Base-by-base conservation (phyloP, 2,329 filamentous ascomycete species). In the Claviceps fusiformis region DNA sequence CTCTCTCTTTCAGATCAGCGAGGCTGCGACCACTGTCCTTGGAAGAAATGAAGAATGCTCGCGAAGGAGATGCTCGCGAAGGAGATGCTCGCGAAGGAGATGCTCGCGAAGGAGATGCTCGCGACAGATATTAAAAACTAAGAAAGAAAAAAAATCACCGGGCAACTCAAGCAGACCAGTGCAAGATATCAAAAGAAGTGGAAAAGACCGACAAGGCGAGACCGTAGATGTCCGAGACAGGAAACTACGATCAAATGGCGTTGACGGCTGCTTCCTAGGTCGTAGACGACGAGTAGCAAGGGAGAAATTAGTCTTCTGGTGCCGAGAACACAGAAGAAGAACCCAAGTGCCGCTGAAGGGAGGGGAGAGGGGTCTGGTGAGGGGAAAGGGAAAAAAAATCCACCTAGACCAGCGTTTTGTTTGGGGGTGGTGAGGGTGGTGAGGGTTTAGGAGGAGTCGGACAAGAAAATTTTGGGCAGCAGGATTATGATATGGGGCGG, bases 381-480 rank as follows among this genome's bases (percentile, higher is more conserved):
- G 62, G 62, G 62, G 24, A 24, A 24, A 60, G 17, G 59, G 60
- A 60, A 56, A 59, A 33, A 57, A 65, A 57, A 65, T 65, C 65
- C 67, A 68, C 68, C 62, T 62, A 65, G 66, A 68, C 68, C 68
- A 68, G 39, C 54, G 54, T 50, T 56, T 65, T 66, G 58, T 62
- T 63, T 61, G 56, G 59, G 29, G 35, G 62, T 60, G 68, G 63
- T 67, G 65, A 69, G 65, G 63, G 62, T 68, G 68, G 64, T 68
- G 65, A 70, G 65, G 67, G 62, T 68, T 68, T 64, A 64, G 64
- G 59, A 68, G 62, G 58, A 67, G 62, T 51, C 55, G 60, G 58
- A 62, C 65, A 70, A 64, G 66, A 69, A 65, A 68, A 67, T 58
- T 64, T 69, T 69, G 67, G 67, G 68, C 68, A 66, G 65, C 63